Conservation (phyloP, 768 basidiomycete species). For the Ramaria sp. region DNA sequence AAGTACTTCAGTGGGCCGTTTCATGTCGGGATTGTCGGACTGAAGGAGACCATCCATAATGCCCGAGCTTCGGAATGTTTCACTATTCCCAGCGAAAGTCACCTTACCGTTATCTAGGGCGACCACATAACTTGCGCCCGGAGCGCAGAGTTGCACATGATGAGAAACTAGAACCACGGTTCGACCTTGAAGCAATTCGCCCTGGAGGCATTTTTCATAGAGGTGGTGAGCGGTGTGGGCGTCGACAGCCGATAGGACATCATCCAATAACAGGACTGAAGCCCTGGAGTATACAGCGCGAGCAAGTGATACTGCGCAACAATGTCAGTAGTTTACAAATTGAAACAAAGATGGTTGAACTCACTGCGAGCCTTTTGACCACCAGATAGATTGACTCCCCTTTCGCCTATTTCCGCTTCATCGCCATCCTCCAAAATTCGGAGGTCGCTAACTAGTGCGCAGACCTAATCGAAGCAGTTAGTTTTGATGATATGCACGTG, state of each 20-base stretch:
- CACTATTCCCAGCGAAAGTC: conserved; percentile 55
- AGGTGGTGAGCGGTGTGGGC: conserved; percentile 79
- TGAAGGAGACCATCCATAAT: conserved; percentile 58
- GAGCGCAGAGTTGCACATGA: conserved; percentile 80
- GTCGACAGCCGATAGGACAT: conserved; percentile 70
- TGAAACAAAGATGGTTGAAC: background rate
- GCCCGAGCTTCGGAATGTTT: conserved; percentile 56
- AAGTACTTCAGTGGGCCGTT: background rate
- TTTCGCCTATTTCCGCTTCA: conserved; percentile 80
- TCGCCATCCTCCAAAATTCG: conserved; percentile 82
- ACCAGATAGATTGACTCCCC: conserved; percentile 54
- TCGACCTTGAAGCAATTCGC: conserved; percentile 65
- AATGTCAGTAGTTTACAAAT: background rate
- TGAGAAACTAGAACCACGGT: conserved; percentile 90
- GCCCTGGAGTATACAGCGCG: conserved; percentile 48
- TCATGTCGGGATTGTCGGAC: conserved; percentile 28
- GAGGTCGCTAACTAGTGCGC: conserved; percentile 64
- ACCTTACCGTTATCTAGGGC: conserved; percentile 77
- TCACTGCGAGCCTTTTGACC: conserved; percentile 39
- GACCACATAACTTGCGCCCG: conserved; percentile 74
- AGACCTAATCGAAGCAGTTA: conserved; percentile 22
- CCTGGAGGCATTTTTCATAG: conserved; percentile 66
- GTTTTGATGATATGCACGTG: conserved; percentile 19
- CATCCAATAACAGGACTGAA: conserved; percentile 72
- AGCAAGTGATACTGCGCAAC: conserved; percentile 17